Evolutionary conservation across 2,329 filamentous ascomycete genomes (phyloP).

Genomic region (Penicillium brevicompactum): DNA sequence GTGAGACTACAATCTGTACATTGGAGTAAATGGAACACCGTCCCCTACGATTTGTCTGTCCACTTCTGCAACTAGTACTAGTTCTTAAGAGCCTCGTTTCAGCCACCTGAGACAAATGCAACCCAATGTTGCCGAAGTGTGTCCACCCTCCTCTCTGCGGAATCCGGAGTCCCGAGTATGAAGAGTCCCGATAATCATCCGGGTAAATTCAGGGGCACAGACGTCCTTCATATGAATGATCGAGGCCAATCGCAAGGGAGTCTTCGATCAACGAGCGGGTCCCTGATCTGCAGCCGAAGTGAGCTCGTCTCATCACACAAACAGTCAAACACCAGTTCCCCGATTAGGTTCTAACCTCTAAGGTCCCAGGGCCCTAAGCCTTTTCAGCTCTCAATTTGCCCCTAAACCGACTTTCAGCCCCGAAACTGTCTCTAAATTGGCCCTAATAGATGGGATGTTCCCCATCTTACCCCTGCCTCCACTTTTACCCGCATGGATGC

Average conservation of each 20-base stretch:
- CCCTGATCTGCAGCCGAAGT: not conserved
- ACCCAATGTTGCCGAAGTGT: not conserved
- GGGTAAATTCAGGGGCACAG: not conserved
- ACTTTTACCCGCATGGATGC: not conserved
- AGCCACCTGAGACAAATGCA: not conserved
- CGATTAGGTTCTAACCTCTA: not conserved
- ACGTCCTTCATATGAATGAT: too few species aligned
- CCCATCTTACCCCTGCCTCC: not conserved
- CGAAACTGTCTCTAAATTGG: not conserved
- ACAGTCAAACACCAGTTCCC: not conserved
- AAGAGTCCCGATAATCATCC: not conserved
- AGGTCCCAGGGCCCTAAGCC: not conserved
- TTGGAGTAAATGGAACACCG: slow-evolving; percentile 6
- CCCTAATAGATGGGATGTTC: not conserved
- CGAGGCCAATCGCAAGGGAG: not conserved
- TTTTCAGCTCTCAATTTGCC: too few species aligned
- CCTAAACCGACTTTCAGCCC: too few species aligned
- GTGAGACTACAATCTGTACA: slow-evolving; percentile 3
- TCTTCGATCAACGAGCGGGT: not conserved
- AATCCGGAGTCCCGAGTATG: too few species aligned
- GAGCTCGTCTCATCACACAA: not conserved
- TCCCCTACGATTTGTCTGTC: not conserved
- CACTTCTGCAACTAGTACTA: too few species aligned
- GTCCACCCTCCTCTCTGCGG: too few species aligned
- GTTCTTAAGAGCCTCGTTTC: not conserved